Conservation (phyloP, 2,329 filamentous ascomycete species). For the Neopestalotiopsis rosae region DNA sequence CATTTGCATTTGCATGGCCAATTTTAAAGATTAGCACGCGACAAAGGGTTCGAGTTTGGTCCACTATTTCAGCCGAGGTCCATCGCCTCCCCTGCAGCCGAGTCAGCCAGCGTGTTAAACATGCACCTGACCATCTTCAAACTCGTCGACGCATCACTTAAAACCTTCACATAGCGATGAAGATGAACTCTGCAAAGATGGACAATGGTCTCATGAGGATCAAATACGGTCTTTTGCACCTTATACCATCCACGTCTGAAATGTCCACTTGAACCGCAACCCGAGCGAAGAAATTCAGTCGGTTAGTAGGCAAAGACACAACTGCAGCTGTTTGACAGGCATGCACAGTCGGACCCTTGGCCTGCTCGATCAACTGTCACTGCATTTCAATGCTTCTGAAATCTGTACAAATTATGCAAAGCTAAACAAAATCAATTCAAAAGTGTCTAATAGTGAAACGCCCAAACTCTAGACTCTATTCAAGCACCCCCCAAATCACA, state of each 20-base stretch:
- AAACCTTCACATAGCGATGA: background rate
- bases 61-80: slow-evolving; percentile 17
- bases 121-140: background rate
- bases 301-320: no score
- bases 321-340: no score
- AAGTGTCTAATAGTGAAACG: background rate
- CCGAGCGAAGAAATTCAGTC: background rate
- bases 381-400: no score
- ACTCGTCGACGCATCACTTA: background rate
- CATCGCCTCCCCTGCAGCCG: background rate
- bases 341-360: no score
- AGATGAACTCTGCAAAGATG: background rate
- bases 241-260: background rate
- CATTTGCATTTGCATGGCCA: slow-evolving; percentile 2
- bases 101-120: background rate
- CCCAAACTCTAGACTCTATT: background rate
- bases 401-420: background rate
- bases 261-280: background rate
- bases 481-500: background rate
- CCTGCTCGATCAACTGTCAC: no score
- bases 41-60: background rate
- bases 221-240: background rate
- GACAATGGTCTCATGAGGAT: background rate
- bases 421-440: background rate
- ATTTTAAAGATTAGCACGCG: slow-evolving; percentile 5